Evolutionary conservation across 2,329 filamentous ascomycete species (phyloP), one percentile per base, ranked within the genome.

Genomic region (Calonectria hawksworthii): DNA sequence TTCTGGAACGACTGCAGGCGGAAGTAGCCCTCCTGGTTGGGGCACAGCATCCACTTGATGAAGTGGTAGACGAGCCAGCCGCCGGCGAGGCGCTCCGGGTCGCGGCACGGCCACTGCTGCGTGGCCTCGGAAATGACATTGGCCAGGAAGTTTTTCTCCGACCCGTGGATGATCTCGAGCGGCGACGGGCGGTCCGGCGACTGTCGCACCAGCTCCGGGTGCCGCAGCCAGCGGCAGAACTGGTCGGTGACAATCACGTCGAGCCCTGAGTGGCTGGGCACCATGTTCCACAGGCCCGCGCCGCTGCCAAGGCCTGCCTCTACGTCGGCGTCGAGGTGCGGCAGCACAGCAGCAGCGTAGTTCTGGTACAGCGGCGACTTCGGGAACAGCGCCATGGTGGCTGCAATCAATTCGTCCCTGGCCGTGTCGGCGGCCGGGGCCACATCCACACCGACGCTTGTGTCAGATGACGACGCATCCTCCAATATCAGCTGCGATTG

Each of bases 41-140:
- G 56, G 34, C 23, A 38, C 56, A 63, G 56, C 56, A 63, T 63
- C 34, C 56, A 63, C 26, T 63, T 63, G 56, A 63, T 63, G 14
- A 41, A 63, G 10, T 63, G n/a, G 36, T 63, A 63, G 7, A 21
- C 8, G n/a, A 63, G 34, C 56, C 56, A 63, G 56, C 56, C 56
- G 23, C 56, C 56, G 2, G 56, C 56, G 21, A 61, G 34, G 4
- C 56, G 56, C 56, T 61, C 56, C 4, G 56, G 56, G n/a, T 61
- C 34, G 23, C 56, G 56, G 56, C 56, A 61, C n/a, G 56, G 56
- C 56, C 56, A 63, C 26, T 63, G 34, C 23, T 44, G 56, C 21
- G 56, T 63, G n/a, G 56, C 56, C 26, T 63, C 34, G 56, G 56
- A 26, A 41, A 63, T 63, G 26, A 41, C 36, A n/a, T 41, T 63